These are phyloP conservation scores for Chaetomium tenue DNA, from an alignment of 495 filamentous ascomycete species.

Conservation along the genomic window DNA sequence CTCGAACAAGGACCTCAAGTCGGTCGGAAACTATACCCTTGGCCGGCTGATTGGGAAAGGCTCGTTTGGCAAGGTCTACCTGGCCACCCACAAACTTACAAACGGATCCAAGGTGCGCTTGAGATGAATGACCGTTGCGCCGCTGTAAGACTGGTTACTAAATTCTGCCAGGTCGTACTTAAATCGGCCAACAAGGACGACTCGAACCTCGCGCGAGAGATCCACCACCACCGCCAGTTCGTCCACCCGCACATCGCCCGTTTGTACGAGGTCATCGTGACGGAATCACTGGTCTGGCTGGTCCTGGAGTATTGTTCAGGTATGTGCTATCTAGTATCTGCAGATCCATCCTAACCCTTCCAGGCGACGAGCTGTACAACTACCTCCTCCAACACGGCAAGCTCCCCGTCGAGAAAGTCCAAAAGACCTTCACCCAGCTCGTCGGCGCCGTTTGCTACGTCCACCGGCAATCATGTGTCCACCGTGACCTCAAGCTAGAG, in stretches of 20 bases:
- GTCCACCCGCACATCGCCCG: conserved; percentile 96
- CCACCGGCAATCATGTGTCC: conserved; percentile 91
- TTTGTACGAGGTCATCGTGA: conserved; percentile 96
- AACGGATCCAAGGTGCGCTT: conserved; percentile 90
- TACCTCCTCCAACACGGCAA: conserved; percentile 85
- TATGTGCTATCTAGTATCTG: conserved; percentile 41
- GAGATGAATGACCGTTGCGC: too few species aligned
- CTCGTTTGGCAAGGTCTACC: conserved; percentile 96
- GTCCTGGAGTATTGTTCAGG: conserved; percentile 96
- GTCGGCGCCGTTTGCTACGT: conserved; percentile 96
- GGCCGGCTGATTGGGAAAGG: conserved; percentile 94
- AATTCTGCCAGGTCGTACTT: conserved; percentile 73
- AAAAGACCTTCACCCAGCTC: conserved; percentile 92
- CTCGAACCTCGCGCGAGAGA: conserved; percentile 91
- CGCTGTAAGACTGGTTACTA: neutral
- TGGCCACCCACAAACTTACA: conserved; percentile 94
- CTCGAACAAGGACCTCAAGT: conserved; percentile 82
- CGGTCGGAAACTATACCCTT: conserved; percentile 90
- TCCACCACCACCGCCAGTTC: conserved; percentile 97
- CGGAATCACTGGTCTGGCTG: conserved; percentile 91
- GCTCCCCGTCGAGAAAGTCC: conserved; percentile 81
- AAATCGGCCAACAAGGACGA: conserved; percentile 97
- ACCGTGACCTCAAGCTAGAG: conserved; percentile 94
- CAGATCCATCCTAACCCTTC: conserved; percentile 24
- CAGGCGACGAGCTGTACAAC: conserved; percentile 96